Base-by-base conservation (phyloP, 2,329 filamentous ascomycete species). In the Pezicula neosporulosa region DNA sequence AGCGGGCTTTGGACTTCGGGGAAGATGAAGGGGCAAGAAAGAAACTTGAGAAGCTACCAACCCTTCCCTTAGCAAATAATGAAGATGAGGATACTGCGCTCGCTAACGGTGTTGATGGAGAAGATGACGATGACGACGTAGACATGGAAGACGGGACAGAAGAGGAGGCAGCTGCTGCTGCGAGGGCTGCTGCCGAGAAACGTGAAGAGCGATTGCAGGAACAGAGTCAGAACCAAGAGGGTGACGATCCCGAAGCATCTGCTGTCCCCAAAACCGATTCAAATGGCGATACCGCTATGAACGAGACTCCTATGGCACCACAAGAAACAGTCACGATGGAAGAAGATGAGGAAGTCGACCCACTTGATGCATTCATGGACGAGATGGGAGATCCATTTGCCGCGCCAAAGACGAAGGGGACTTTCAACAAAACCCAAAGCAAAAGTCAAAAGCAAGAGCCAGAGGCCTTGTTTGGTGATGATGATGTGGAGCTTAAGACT, bases 361-460 rank as follows among this genome's bases (percentile, higher is more conserved):
- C 94, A 7, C 76, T 99, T 36, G 94, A 99, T 72, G 93, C 91
- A n/a, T 99, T 95, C 73, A 99, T 99, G 94, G 76, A 79, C 49
- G 69, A 78, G 37, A 70, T 87, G 46, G 73, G 73, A 3, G 78
- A 82, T 50, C 68, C 79, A 15, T 69, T 69, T 42, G 70, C 72
- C 9, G 63, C 68, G n/a, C 74, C 70, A 52, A 72, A 71, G 56
- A 63, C 49, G 19, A 62, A 49, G 28, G 49, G 47, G 47, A 61
- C 44, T 6, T 63, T 63, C 49, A 58, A 56, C 43, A 69, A 63
- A 50, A 61, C 35, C 43, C 63, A 63, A 52, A 57, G 53, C 52
- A 74, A 71, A 44, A 77, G 77, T 55, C 80, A 80, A 60, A 68
- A 76, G 42, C 83, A 86, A 50, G 85, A 89, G 62, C 89, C 90